These are phyloP conservation scores for Escallonia herrerae DNA, from an alignment of 129 eudicot genomes.

Conservation along the genomic window DNA sequence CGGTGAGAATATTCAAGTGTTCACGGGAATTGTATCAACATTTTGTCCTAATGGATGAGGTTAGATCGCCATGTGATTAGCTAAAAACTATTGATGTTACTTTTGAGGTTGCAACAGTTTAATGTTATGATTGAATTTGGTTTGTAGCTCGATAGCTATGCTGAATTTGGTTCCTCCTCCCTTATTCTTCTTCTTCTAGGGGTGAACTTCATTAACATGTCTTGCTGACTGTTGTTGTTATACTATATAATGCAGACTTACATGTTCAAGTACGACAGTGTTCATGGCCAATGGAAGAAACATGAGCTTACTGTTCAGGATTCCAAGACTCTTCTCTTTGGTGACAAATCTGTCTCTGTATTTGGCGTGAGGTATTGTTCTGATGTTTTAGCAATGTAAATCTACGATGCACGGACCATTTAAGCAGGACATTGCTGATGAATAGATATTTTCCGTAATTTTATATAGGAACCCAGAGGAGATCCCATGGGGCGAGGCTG, in stretches of 20 bases:
- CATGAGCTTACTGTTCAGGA: constrained; percentile 57
- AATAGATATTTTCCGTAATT: background rate
- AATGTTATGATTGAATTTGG: background rate
- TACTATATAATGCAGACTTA: constrained; percentile 38
- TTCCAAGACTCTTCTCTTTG: constrained; percentile 67
- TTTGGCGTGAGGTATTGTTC: constrained; percentile 51
- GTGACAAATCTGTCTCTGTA: constrained; percentile 50
- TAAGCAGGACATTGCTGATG: background rate
- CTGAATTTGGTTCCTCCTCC: no score
- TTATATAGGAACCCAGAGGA: constrained; percentile 61
- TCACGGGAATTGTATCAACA: no score
- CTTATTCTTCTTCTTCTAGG: background rate
- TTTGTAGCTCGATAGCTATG: background rate
- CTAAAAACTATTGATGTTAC: no score
- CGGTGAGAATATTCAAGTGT: no score
- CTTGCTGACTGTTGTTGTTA: background rate
- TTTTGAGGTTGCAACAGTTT: no score
- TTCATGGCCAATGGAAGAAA: constrained; percentile 69
- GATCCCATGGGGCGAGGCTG: constrained; percentile 76
- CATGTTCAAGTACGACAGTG: constrained; percentile 86
- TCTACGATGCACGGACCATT: constrained; percentile 9
- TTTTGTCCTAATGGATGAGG: background rate
- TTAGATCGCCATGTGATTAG: background rate
- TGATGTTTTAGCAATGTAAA: background rate
- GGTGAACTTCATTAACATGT: background rate